Evolutionary conservation across 495 filamentous ascomycete genomes (phyloP).

Genomic region (Rhypophila decipiens): DNA sequence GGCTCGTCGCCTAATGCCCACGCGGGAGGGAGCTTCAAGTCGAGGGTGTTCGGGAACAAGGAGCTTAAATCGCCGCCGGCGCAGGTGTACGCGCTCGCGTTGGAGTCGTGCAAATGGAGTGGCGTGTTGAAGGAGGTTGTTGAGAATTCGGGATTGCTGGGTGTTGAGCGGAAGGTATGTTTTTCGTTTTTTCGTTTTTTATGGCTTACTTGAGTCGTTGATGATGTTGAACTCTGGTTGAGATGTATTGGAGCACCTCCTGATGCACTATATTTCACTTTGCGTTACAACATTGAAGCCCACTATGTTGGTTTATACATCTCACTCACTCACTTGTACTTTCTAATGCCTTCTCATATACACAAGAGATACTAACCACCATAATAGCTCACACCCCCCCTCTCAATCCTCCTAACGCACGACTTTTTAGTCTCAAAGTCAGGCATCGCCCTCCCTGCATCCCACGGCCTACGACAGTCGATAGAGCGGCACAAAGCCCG

Average conservation of each 20-base stretch:
- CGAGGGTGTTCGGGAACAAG: conserved; percentile 66
- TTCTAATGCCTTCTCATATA: no score
- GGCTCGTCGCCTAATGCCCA: conserved; percentile 21
- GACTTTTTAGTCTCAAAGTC: conserved; percentile 75
- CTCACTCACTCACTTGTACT: no score
- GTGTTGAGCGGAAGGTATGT: conserved; percentile 76
- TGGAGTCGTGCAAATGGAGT: conserved; percentile 88
- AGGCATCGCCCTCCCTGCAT: conserved; percentile 69
- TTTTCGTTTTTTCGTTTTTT: no score
- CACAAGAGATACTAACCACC: no score
- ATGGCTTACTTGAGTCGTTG: no score
- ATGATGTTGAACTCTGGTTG: no score
- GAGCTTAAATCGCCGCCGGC: conserved; percentile 67
- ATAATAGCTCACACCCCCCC: conserved; percentile 72
- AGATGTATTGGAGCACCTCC: no score
- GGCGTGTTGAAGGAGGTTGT: conserved; percentile 77
- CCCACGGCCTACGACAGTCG: conserved; percentile 67
- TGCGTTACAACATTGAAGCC: no score
- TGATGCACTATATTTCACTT: no score
- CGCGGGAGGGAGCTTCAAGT: conserved; percentile 70
- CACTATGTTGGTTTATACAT: no score
- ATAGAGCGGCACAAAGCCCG: conserved; percentile 77
- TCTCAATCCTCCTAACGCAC: conserved; percentile 78
- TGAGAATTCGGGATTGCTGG: conserved; percentile 63
- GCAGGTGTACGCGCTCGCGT: conserved; percentile 77